Base-by-base conservation (phyloP, 495 filamentous ascomycete species). In the Elaphomyces granulatus region DNA sequence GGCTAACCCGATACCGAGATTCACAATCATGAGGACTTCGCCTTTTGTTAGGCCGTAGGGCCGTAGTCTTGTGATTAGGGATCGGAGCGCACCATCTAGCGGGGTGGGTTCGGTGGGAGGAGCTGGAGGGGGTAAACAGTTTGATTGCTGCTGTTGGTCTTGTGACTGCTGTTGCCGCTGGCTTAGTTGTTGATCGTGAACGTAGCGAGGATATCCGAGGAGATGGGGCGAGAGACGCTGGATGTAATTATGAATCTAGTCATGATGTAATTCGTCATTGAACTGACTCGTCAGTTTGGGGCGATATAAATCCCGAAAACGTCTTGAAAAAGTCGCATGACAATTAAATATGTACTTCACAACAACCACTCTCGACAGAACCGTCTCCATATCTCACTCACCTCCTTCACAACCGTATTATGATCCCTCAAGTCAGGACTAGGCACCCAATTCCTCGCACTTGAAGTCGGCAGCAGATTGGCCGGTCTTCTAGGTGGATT, bases 11-110 rank as follows among this genome's bases (percentile, higher is more conserved):
- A 68, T 43, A 0, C 64, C 64, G 32, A 78, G 49, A 46, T 81
- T 80, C 3, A 78, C 44, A 26, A 80, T 73, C 72, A 76, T 79
- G 4, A 81, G 50, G 8, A 77, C 55, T 53, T 81, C 77, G 0
- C 67, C 66, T 56, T 81, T 80, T 16, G 68, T 72, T 28, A 78
- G 51, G n/a, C 60, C 57, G 41, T 60, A 75, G 0, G 65, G 62
- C 34, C 60, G 53, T 8, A 76, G 44, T 10, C 48, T 41, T 1
- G 48, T 45, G 4, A 74, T 48, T 3, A 77, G 56, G 1, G 56
- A 56, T 12, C 55, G 52, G 9, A 64, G 46, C 12, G 60, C 62
- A 19, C 42, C 40, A 32, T 66, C 62, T 41, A 66, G 53, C 2
- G 61, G 52, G 9, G 58, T 63, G 9, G 44, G 38, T 38, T 41